Conservation (phyloP, 805 yeast genomes). For the Cyberlindnera lachancei region DNA sequence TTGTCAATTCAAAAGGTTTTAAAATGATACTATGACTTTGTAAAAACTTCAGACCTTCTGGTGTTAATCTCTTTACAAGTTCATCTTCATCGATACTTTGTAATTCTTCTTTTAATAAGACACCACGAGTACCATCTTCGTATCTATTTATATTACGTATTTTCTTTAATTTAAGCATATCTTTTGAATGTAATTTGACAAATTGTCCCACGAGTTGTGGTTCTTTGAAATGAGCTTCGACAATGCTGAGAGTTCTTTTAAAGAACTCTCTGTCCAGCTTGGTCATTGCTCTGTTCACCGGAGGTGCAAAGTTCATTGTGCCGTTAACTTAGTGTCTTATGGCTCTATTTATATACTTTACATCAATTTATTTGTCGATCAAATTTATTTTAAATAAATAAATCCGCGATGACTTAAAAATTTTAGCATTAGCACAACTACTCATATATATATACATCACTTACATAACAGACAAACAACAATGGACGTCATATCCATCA, state of each 20-base stretch:
- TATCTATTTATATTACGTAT: slow-evolving; percentile 59
- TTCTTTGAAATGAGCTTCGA: slow-evolving; percentile 65
- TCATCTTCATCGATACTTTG: slow-evolving; percentile 30
- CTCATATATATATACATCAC: not conserved
- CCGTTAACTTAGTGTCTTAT: too few species aligned
- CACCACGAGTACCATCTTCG: slow-evolving; percentile 28
- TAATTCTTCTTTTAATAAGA: slow-evolving; percentile 52
- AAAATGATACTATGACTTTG: slow-evolving; percentile 39
- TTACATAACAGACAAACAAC: not conserved
- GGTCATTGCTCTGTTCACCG: slow-evolving; percentile 58
- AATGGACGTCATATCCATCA: slow-evolving; percentile 15
- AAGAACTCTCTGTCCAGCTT: slow-evolving; percentile 63
- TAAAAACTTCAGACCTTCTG: slow-evolving; percentile 38
- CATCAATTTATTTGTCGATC: not conserved
- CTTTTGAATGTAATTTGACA: slow-evolving; percentile 48
- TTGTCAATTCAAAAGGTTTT: slow-evolving; percentile 42
- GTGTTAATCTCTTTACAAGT: slow-evolving; percentile 32
- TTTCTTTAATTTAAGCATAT: slow-evolving; percentile 63
- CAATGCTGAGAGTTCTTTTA: slow-evolving; percentile 44
- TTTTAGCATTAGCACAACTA: not conserved
- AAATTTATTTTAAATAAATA: not conserved
- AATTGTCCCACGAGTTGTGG: slow-evolving; percentile 44
- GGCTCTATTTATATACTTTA: too few species aligned
- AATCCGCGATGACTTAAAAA: not conserved
- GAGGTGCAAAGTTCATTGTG: slow-evolving; percentile 39